Evolutionary conservation across 2,329 filamentous ascomycete species (phyloP).

Genomic region (Saccharata proteae): DNA sequence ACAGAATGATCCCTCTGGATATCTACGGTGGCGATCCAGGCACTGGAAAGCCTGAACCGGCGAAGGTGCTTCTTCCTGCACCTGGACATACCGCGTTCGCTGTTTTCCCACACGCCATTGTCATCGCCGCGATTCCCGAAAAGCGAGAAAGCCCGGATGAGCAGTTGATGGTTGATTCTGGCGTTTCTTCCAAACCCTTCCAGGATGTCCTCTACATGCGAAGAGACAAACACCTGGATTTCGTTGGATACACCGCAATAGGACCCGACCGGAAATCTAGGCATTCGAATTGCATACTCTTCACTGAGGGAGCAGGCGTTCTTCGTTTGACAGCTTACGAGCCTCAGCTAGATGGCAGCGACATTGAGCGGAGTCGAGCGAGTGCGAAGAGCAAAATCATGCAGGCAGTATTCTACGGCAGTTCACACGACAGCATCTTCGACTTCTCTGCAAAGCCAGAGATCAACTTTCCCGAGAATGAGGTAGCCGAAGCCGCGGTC

Average conservation of each 20-base stretch:
- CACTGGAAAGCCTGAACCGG: constrained; percentile 20
- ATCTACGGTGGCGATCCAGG: constrained; percentile 19
- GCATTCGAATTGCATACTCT: constrained; percentile 35
- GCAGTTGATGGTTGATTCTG: constrained; percentile 48
- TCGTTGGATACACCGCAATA: constrained; percentile 40
- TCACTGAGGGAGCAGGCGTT: constrained; percentile 46
- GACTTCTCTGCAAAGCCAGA: constrained; percentile 61
- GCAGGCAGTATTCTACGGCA: constrained; percentile 88
- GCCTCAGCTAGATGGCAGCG: constrained; percentile 44
- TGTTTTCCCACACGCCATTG: constrained; percentile 64
- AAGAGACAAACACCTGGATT: constrained; percentile 33
- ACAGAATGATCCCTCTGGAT: constrained; percentile 55
- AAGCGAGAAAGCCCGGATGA: constrained; percentile 60
- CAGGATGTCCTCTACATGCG: constrained; percentile 81
- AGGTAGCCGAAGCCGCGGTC: constrained; percentile 66
- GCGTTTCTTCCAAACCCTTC: constrained; percentile 42
- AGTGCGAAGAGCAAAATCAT: constrained; percentile 84
- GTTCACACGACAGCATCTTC: constrained; percentile 72
- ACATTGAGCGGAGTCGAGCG: constrained; percentile 37
- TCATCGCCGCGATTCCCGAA: constrained; percentile 61
- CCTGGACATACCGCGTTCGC: constrained; percentile 72
- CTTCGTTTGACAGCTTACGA: constrained; percentile 42
- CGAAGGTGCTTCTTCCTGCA: constrained; percentile 57
- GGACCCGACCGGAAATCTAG: constrained; percentile 25
- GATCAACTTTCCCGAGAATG: constrained; percentile 52